Evolutionary conservation across 179 eudicot species (phyloP).

Genomic region (Gypsophila paniculata): DNA sequence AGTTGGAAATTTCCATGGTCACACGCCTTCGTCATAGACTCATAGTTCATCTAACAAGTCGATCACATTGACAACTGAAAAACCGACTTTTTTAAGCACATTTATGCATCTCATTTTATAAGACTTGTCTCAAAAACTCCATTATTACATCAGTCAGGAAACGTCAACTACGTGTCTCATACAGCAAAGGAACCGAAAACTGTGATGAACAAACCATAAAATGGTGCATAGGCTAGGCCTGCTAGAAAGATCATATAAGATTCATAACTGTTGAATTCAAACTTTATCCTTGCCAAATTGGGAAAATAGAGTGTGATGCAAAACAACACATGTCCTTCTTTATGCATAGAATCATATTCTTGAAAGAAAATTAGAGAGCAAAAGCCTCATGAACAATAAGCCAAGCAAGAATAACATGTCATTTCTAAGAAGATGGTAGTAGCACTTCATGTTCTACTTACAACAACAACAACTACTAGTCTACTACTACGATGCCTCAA

Average conservation of each 20-base stretch:
- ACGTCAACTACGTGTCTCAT: background rate
- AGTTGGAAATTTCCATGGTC: conserved; percentile 18
- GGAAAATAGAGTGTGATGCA: conserved; percentile 17
- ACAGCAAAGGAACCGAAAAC: too few relatives aligned
- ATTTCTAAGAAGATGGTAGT: conserved; percentile 15
- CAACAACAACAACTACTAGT: too few relatives aligned
- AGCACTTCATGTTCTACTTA: background rate
- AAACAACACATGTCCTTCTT: conserved; percentile 10
- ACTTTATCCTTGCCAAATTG: conserved; percentile 17
- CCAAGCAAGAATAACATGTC: conserved; percentile 36
- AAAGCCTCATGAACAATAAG: conserved; percentile 17
- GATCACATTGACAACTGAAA: background rate
- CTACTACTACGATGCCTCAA: too few relatives aligned
- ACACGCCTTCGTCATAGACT: conserved; percentile 25
- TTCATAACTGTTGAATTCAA: conserved; percentile 6
- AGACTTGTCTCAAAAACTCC: background rate
- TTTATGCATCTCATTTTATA: background rate
- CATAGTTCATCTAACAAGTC: conserved; percentile 12
- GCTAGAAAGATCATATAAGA: background rate
- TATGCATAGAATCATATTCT: conserved; percentile 21
- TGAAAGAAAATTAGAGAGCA: conserved; percentile 10
- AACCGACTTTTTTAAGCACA: conserved; percentile 4
- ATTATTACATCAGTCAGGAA: background rate
- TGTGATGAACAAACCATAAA: too few relatives aligned
- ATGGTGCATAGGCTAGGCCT: background rate